Evolutionary conservation across 441 rosid species (phyloP).

Genomic region (Biscutella laevigata): DNA sequence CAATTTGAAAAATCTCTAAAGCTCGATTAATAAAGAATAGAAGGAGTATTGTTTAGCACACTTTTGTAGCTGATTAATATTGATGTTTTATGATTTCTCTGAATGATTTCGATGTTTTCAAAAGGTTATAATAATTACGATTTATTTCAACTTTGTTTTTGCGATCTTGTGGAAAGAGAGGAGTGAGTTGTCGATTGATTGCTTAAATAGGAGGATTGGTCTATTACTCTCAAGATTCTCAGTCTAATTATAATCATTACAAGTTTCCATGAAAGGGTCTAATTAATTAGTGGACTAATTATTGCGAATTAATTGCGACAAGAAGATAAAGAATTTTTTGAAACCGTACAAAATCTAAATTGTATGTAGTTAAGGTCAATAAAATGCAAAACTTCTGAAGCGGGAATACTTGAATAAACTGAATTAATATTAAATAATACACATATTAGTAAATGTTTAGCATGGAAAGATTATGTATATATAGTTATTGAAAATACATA

Average conservation of each 20-base stretch:
- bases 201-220: not conserved
- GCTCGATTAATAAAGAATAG: too few species aligned
- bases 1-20: too few species aligned
- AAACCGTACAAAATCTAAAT: not conserved
- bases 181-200: slow-evolving; percentile 1
- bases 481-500: too few species aligned
- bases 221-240: not conserved
- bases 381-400: too few species aligned
- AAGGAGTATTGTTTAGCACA: too few species aligned
- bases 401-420: too few species aligned
- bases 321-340: not conserved
- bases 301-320: not conserved
- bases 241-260: not conserved
- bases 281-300: slow-evolving; percentile 4
- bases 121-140: slow-evolving; percentile 4
- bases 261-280: slow-evolving; percentile 11
- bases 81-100: too few species aligned
- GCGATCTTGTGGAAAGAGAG: not conserved
- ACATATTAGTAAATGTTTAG: too few species aligned
- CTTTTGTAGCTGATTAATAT: too few species aligned
- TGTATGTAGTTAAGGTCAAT: too few species aligned
- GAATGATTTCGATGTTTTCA: not conserved
- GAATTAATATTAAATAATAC: too few species aligned
- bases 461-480: too few species aligned
- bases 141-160: not conserved